These are phyloP conservation scores for Dactylonectria estremocensis DNA, from an alignment of 2,329 filamentous ascomycete species.

Conservation along the genomic window DNA sequence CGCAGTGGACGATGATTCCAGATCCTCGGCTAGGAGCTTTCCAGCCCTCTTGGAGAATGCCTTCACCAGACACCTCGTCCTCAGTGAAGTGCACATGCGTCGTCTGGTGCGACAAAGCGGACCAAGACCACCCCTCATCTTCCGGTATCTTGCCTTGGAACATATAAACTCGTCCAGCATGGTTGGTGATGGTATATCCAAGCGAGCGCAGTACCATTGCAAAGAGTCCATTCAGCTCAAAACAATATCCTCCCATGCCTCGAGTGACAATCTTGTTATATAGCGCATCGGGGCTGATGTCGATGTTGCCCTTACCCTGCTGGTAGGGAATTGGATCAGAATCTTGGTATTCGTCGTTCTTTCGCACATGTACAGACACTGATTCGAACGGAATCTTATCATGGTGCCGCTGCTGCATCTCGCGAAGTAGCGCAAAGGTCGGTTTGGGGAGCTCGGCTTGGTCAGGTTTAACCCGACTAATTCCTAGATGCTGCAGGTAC, in stretches of 20 bases:
- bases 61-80: not conserved
- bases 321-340: conserved; percentile 19
- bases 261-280: conserved; percentile 20
- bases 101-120: conserved; percentile 1
- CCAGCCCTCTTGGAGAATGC: not conserved
- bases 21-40: not conserved
- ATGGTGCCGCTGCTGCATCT: conserved; percentile 18
- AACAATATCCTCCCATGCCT: conserved; percentile 21
- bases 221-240: conserved; percentile 19
- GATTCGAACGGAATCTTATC: conserved; percentile 20
- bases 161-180: not conserved
- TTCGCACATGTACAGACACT: conserved; percentile 6
- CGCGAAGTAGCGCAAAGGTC: conserved; percentile 13
- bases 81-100: conserved; percentile 11
- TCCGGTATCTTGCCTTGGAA: conserved; percentile 8
- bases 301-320: conserved; percentile 13
- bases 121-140: conserved; percentile 11
- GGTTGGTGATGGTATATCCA: conserved; percentile 9
- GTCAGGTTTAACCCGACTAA: not conserved
- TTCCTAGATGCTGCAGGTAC: conserved; percentile 12
- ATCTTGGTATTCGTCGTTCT: conserved; percentile 1
- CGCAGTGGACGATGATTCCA: conserved; percentile 3
- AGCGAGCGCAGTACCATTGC: conserved; percentile 8
- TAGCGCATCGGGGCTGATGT: conserved; percentile 10
- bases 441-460: conserved; percentile 8